Evolutionary conservation across 495 filamentous ascomycete genomes (phyloP), one percentile per base, ranked within the genome.

Genomic region (Talaromyces ruber): DNA sequence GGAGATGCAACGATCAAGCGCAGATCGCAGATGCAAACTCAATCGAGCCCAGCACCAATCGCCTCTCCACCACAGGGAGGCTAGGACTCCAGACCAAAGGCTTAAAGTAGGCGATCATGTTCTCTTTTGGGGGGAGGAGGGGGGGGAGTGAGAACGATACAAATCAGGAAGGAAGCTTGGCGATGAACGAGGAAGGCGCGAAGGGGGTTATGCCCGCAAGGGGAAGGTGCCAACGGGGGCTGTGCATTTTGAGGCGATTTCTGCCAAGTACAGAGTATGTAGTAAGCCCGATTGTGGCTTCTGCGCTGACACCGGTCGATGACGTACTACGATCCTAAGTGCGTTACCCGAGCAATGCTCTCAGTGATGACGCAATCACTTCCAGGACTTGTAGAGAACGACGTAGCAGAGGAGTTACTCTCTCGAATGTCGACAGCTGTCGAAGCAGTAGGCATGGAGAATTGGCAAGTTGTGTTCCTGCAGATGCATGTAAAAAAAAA

Each of bases 11-110:
- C 18, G 18, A 25, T 22, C 47, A 52, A 24, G 24, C 47, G 22
- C 47, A 54, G 51, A 54, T 54, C 51, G 51, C 51, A 54, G 22
- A 18, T 8, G 51, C 51, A 54, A 54, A 54, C 51, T 54, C 51
- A 54, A 54, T 54, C 51, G 51, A 28, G 26, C 22, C 21, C 4
- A 25, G n/a, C 21, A 18, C n/a, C n/a, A 54, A 54, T 54, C 34
- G 16, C 34, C 6, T 39, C 4, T 37, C 32, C 26, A n/a, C 45
- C 21, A n/a, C 18, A 18, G n/a, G 32, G n/a, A n/a, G n/a, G n/a
- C n/a, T n/a, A n/a, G n/a, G n/a, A n/a, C n/a, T n/a, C n/a, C n/a
- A 11, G 12, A 39, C 5, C 5, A 14, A 39, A 8, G 34, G 16
- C 12, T 39, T 16, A 39, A 34, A 39, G 34, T 16, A 39, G 24